Percentiles rank a stretch among this genome's conserved stretches.
Evolutionary conservation across 306 rosid genomes (phyloP).

Genomic region (Quercus rubra): DNA sequence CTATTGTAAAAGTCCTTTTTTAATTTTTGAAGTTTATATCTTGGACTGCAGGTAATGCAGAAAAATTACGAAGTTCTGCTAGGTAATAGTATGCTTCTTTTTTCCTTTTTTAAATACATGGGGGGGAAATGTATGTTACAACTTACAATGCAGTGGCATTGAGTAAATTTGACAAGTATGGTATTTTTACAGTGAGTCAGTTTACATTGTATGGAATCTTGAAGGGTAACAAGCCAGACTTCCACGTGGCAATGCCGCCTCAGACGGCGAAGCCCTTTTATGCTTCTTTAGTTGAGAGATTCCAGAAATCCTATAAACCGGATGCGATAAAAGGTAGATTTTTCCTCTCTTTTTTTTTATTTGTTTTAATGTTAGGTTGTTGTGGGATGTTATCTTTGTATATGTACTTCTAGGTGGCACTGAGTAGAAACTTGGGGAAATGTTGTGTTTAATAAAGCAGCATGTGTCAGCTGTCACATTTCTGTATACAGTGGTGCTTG

Average conservation of each 20-base stretch:
- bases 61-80: constrained; percentile 70
- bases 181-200: constrained; percentile 73
- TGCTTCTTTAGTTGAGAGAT: constrained; percentile 70
- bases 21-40: background rate
- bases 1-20: background rate
- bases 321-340: constrained; percentile 65
- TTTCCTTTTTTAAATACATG: background rate
- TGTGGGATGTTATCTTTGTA: background rate
- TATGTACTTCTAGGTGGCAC: background rate
- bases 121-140: background rate
- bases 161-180: background rate
- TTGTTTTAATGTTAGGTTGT: background rate
- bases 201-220: constrained; percentile 80
- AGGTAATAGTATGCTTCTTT: constrained; percentile 26
- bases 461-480: too few species aligned
- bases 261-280: constrained; percentile 75
- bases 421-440: background rate
- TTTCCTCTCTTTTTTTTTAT: background rate
- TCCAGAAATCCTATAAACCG: constrained; percentile 54
- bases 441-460: too few species aligned
- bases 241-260: constrained; percentile 91
- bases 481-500: background rate
- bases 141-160: background rate
- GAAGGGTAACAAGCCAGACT: constrained; percentile 96
- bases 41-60: constrained; percentile 61